A percentile compares a stretch with the other conserved stretches of the same genome.
phyloP scores from a whole-genome alignment of 1,284 basidiomycete genomes.

The Schizophyllum commune region DNA sequence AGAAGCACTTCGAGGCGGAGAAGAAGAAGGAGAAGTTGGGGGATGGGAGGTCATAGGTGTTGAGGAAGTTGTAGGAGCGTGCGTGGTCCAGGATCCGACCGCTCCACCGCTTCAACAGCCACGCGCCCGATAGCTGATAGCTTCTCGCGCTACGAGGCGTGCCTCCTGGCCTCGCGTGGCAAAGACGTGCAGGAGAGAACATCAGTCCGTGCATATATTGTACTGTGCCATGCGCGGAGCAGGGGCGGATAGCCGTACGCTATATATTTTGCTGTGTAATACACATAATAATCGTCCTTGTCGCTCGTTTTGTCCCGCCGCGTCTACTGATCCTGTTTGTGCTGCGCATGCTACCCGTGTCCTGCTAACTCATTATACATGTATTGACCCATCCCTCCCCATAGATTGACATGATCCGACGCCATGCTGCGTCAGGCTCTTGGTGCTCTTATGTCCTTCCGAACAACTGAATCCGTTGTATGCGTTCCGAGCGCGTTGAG shows the following conservation, averaged over 20 bases:
- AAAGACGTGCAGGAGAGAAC: background rate
- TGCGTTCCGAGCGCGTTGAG: too few species aligned
- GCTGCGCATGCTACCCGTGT: too few species aligned
- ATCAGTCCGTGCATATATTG: background rate
- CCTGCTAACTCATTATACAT: too few species aligned
- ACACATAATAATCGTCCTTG: background rate
- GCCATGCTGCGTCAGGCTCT: too few species aligned
- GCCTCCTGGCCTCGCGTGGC: too few species aligned
- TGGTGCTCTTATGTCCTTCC: too few species aligned
- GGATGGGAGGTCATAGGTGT: background rate
- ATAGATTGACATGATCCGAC: too few species aligned
- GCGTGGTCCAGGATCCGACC: background rate
- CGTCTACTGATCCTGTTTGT: conserved; percentile 19
- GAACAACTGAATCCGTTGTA: too few species aligned
- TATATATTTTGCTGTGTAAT: background rate
- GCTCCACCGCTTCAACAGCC: background rate
- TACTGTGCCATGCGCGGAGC: background rate
- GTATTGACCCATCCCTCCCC: too few species aligned
- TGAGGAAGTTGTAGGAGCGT: background rate
- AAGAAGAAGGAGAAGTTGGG: conserved; percentile 42
- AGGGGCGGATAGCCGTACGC: background rate
- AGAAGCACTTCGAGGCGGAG: conserved; percentile 39
- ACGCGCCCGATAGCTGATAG: background rate
- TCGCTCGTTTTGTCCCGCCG: conserved; percentile 15
- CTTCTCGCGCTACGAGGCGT: background rate